A percentile compares a stretch with the other conserved stretches of the same genome.
Evolutionary conservation across 2,329 filamentous ascomycete species (phyloP).

Genomic region (Fusarium longipes): DNA sequence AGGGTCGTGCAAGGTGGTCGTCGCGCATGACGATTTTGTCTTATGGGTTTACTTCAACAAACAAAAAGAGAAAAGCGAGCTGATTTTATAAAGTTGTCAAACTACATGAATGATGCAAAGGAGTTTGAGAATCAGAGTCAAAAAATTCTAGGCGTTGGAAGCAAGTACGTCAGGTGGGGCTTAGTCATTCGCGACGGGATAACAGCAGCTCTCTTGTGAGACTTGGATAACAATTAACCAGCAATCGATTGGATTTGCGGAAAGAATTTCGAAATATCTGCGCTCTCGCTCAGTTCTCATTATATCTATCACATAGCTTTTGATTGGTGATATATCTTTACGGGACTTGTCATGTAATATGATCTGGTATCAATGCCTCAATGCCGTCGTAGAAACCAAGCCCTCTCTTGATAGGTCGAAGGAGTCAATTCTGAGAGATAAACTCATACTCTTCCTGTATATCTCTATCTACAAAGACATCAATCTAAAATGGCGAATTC

Average conservation of each 20-base stretch:
- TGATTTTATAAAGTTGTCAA: neutral
- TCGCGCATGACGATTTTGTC: conserved; percentile 57
- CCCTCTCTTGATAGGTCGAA: conserved; percentile 14
- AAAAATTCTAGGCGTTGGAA: conserved; percentile 7
- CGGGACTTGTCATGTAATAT: neutral
- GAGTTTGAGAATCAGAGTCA: conserved; percentile 3
- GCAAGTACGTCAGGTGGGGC: conserved; percentile 15
- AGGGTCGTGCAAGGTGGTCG: conserved; percentile 51
- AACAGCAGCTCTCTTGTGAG: neutral
- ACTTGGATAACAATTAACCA: neutral
- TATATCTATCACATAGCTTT: neutral
- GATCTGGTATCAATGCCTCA: neutral
- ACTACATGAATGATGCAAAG: neutral
- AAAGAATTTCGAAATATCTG: neutral
- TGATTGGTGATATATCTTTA: neutral
- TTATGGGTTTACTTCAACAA: conserved; percentile 10
- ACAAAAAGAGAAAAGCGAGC: neutral
- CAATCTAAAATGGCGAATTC: conserved; percentile 24
- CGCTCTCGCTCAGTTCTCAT: too few species aligned
- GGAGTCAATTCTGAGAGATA: neutral
- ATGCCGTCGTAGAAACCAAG: neutral
- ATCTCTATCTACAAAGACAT: neutral
- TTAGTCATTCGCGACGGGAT: conserved; percentile 26
- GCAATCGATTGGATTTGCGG: neutral
- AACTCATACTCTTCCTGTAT: neutral